Evolutionary conservation across 140 eudicot species (phyloP), one percentile per base, ranked within the genome.

Genomic region (Stevia rebaudiana): DNA sequence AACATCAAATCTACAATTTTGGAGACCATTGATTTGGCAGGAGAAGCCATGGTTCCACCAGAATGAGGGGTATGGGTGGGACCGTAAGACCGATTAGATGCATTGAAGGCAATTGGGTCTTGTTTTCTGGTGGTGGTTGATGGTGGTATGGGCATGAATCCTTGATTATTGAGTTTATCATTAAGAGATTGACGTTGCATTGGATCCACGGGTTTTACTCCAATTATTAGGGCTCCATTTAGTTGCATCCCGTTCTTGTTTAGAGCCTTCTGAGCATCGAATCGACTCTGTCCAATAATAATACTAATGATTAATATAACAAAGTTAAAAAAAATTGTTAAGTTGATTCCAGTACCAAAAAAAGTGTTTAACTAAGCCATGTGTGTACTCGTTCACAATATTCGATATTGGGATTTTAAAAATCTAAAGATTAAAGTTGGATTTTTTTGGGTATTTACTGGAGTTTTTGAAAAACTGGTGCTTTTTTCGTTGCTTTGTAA

Each of bases 161-260:
- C 98, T 70, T 92, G 95, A 57, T 78, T 79, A 77, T 87, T 81
- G 60, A 80, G 74, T 59, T 80, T 81, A 39, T 92, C 90, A 35
- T 73, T 79, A 37, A 92, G 83, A 44, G 80, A 73, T 46, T 92
- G 96, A 3, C 90, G 87, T 67, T 85, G 98, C 66, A 75, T 71
- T 44, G 90, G 95, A 78, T 92, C 98, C 22, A 83, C 95, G n/a
- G 87, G 95, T 79, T 92, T 92, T 60, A 88, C 98, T 31, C 98
- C 98, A 0, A 92, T 74, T 3, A 92, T 85, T 8, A 92, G 82
- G 31, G 83, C 89, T 68, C 94, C 94, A 51, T 92, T 88, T 65
- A 92, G 79, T 57, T 81, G 92, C 82, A 67, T 81, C 6, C 98
- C 98, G 37, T 88, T 83, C 74, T 88, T 92, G 80, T 84, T 82